Percentiles rank a stretch among this genome's conserved stretches.
These are phyloP conservation scores for Euphorbia tirucalli DNA, from an alignment of 345 rosid species.

Conservation along the genomic window DNA sequence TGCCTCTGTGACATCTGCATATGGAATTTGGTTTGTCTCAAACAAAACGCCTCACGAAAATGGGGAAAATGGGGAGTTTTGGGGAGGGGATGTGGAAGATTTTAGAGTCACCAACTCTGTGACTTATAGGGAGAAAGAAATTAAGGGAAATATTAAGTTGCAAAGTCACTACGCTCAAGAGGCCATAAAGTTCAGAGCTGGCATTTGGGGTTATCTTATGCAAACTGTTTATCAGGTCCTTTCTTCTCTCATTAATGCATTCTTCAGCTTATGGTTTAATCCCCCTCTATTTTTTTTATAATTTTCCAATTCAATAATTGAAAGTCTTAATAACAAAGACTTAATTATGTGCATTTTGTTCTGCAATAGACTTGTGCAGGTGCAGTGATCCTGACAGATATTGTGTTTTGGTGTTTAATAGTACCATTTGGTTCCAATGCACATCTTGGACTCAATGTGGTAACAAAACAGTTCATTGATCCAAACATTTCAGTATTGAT, in stretches of 20 bases:
- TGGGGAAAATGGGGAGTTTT: conserved; percentile 23
- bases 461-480: conserved; percentile 23
- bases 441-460: conserved; percentile 62
- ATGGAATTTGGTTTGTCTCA: conserved; percentile 69
- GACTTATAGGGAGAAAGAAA: conserved; percentile 19
- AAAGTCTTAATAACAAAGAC: too few relatives aligned
- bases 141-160: conserved; percentile 35
- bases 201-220: conserved; percentile 76
- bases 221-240: conserved; percentile 67
- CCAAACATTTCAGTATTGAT: not conserved
- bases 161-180: conserved; percentile 42
- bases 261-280: too few relatives aligned
- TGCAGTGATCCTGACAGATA: conserved; percentile 71
- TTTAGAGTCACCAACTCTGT: conserved; percentile 3
- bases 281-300: too few relatives aligned
- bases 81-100: conserved; percentile 31
- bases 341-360: not conserved
- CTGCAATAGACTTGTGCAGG: conserved; percentile 67
- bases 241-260: too few relatives aligned
- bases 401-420: conserved; percentile 68
- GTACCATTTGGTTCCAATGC: conserved; percentile 62
- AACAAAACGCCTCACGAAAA: conserved; percentile 19
- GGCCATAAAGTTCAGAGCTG: conserved; percentile 42
- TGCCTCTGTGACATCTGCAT: conserved; percentile 58
- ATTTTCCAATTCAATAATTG: too few relatives aligned